phyloP scores from a whole-genome alignment of 768 basidiomycete genomes.

The Rossbeevera mucosa region DNA sequence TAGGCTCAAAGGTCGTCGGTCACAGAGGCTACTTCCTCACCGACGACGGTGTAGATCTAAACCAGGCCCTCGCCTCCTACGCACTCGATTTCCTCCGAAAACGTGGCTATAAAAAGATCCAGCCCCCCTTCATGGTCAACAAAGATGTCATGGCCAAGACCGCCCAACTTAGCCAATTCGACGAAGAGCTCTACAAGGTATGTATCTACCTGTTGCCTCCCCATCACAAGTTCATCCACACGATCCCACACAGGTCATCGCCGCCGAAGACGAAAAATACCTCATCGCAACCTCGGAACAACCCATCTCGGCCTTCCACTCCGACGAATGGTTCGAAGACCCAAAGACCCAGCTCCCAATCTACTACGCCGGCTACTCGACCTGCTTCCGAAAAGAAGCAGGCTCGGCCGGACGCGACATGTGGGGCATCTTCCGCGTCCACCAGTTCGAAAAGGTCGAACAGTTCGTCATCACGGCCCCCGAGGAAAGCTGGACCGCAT shows the following conservation, averaged over 20 bases:
- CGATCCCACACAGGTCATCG: constrained; percentile 58
- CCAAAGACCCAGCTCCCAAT: constrained; percentile 91
- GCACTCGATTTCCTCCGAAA: constrained; percentile 89
- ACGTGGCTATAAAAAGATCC: constrained; percentile 85
- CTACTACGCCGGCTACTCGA: constrained; percentile 83
- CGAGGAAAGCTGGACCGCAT: constrained; percentile 90
- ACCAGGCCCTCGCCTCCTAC: constrained; percentile 92
- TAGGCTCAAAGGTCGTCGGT: constrained; percentile 88
- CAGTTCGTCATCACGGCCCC: constrained; percentile 95
- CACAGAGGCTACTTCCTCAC: constrained; percentile 97
- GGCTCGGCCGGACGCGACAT: constrained; percentile 96
- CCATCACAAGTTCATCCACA: background rate
- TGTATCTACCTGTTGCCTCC: constrained; percentile 3
- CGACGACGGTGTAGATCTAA: constrained; percentile 93
- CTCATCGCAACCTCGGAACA: constrained; percentile 99
- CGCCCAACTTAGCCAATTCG: constrained; percentile 96
- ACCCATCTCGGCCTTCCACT: constrained; percentile 93
- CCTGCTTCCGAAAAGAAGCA: constrained; percentile 99
- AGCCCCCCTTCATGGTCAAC: constrained; percentile 98
- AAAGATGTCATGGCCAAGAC: constrained; percentile 97
- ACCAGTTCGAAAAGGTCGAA: constrained; percentile 99
- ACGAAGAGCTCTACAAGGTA: constrained; percentile 97
- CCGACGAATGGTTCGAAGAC: constrained; percentile 96
- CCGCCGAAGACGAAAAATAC: constrained; percentile 92
- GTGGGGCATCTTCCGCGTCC: constrained; percentile 99